Percentiles rank a stretch among this genome's conserved stretches.
Conservation (phyloP, 2,329 filamentous ascomycete genomes). For the Geoglossum cookeanum region DNA sequence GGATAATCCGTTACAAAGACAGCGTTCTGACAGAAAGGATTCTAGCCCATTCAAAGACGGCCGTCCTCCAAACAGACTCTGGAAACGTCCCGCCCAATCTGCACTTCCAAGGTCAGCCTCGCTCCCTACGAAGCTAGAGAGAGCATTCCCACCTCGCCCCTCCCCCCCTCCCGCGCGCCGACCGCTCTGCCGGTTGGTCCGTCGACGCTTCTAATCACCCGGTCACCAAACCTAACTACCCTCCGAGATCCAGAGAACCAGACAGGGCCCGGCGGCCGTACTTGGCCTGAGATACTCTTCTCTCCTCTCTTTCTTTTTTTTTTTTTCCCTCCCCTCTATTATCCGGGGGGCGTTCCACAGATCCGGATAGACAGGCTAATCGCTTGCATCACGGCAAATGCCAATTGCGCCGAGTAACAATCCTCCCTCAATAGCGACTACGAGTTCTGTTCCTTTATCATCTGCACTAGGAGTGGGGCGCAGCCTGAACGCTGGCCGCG, state of each 20-base stretch:
- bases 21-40: neutral
- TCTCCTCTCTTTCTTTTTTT: neutral
- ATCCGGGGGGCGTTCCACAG: neutral
- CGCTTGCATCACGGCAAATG: neutral
- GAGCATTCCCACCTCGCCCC: no score
- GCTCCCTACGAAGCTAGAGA: neutral
- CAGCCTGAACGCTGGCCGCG: neutral
- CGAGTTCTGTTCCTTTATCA: neutral
- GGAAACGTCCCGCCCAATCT: neutral
- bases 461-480: neutral
- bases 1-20: neutral
- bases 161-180: no score
- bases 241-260: neutral
- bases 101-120: neutral
- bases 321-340: neutral
- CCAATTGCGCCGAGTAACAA: constrained; percentile 1
- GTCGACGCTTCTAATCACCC: neutral
- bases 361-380: neutral
- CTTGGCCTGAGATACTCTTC: neutral
- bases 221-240: neutral
- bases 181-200: neutral
- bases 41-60: no score
- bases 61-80: no score
- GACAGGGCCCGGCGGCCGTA: neutral
- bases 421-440: neutral